Evolutionary conservation across 73 alveolate species (phyloP).

Genomic region (Stentor coeruleus): DNA sequence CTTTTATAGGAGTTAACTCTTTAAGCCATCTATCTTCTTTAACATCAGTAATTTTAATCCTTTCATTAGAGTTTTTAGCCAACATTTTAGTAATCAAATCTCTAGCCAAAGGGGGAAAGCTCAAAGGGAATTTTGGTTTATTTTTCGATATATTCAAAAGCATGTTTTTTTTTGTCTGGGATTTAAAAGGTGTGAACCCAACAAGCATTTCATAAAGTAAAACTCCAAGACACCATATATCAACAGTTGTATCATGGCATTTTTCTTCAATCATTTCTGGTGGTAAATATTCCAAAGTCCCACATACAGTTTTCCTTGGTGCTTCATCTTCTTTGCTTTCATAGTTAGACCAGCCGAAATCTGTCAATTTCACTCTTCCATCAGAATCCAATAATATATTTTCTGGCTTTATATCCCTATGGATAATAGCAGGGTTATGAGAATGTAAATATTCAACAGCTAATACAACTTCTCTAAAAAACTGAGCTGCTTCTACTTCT

Average conservation of each 20-base stretch:
- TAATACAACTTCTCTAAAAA: slow-evolving; percentile 72
- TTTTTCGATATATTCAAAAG: background rate
- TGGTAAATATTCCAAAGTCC: slow-evolving; percentile 65
- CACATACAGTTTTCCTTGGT: slow-evolving; percentile 55
- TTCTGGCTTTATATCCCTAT: slow-evolving; percentile 77
- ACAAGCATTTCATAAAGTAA: slow-evolving; percentile 57
- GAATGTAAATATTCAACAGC: slow-evolving; percentile 78
- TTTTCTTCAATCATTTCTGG: slow-evolving; percentile 56
- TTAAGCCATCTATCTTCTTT: slow-evolving; percentile 24
- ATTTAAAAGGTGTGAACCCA: slow-evolving; percentile 57
- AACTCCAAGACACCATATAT: slow-evolving; percentile 66
- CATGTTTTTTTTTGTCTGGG: slow-evolving; percentile 8
- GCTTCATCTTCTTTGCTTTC: slow-evolving; percentile 38
- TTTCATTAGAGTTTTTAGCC: slow-evolving; percentile 5
- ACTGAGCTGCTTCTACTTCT: slow-evolving; percentile 75
- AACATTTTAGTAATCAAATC: slow-evolving; percentile 23
- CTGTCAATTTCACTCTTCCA: slow-evolving; percentile 56
- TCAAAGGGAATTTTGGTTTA: slow-evolving; percentile 25
- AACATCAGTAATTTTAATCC: background rate
- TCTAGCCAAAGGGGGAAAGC: slow-evolving; percentile 25
- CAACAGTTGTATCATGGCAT: slow-evolving; percentile 56
- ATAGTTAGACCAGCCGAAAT: slow-evolving; percentile 66
- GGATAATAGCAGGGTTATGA: slow-evolving; percentile 76
- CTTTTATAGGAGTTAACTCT: background rate
- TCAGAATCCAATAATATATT: slow-evolving; percentile 69